These are phyloP conservation scores for Aspergillus biplanus DNA, from an alignment of 495 filamentous ascomycete genomes.

Conservation along the genomic window DNA sequence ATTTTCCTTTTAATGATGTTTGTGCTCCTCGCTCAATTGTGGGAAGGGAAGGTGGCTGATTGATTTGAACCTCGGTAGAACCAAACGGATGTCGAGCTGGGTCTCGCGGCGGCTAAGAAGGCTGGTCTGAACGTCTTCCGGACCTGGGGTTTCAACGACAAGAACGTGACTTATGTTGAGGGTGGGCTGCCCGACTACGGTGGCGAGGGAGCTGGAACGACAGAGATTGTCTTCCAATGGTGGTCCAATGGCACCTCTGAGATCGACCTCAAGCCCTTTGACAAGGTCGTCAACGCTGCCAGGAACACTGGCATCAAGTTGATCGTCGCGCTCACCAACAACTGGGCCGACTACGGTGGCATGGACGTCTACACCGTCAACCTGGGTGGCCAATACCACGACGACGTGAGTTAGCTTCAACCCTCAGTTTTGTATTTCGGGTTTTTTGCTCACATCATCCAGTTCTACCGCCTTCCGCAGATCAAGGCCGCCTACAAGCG, in stretches of 20 bases:
- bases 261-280: slow-evolving; percentile 68
- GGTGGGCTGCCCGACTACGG: slow-evolving; percentile 30
- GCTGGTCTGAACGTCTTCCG: slow-evolving; percentile 66
- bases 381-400: slow-evolving; percentile 48
- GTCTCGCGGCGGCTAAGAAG: slow-evolving; percentile 43
- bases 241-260: slow-evolving; percentile 51
- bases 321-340: slow-evolving; percentile 54
- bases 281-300: slow-evolving; percentile 62
- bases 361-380: slow-evolving; percentile 62
- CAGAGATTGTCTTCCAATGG: slow-evolving; percentile 58
- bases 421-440: not conserved
- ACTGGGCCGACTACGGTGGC: slow-evolving; percentile 65
- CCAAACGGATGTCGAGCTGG: slow-evolving; percentile 55
- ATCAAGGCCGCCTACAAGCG: slow-evolving; percentile 59
- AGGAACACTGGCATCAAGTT: slow-evolving; percentile 57
- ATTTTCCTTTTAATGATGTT: slow-evolving; percentile 60
- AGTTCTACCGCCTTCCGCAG: slow-evolving; percentile 55
- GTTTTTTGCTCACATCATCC: slow-evolving; percentile 21
- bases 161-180: slow-evolving; percentile 39
- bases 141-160: slow-evolving; percentile 70
- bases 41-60: not conserved
- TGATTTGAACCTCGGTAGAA: slow-evolving; percentile 8
- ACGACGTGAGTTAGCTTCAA: slow-evolving; percentile 13
- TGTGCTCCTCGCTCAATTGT: not conserved
- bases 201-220: slow-evolving; percentile 21